Evolutionary conservation across 306 rosid species (phyloP), one percentile per base, ranked within the genome.

Genomic region (Rosa lucieae): DNA sequence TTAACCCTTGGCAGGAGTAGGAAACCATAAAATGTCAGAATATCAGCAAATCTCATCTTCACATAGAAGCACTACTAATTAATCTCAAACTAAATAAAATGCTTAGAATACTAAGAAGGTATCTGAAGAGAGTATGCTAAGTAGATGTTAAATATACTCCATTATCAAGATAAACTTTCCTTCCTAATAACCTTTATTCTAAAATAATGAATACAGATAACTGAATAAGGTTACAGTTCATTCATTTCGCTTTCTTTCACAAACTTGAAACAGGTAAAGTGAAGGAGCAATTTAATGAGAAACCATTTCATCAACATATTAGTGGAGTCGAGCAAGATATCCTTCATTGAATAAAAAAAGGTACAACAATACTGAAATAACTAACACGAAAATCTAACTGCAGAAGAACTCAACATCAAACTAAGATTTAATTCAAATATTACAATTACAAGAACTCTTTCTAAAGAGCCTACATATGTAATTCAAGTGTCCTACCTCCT

Each of bases 401-500:
- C 42, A 80, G 76, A 85, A 74, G 76, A 83, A 82, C 81, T 67
- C 76, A 26, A 80, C 88, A 83, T 78, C 80, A 77, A 85, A 87
- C 81, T 88, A 70, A 78, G 62, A 76, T 66, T 82, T 61, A 82
- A 84, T 73, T 81, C 84, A 81, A 42, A 88, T 73, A 81, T 79
- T 77, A 89, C 86, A 85, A 84, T 73, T 84, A 78, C 79, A 74
- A 81, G 73, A 84, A 79, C 69, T 63, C 55, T 61, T 76, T 69
- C 74, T 67, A 67, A 59, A 82, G 75, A 84, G 73, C 77, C 89
- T 85, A 88, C 84, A 79, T 44, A 47, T 29, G 68, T 52, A 53
- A 56, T 46, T 62, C 58, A 42, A 70, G 73, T 76, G 72, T 82
- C 89, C 91, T 87, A 88, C 86, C 77, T 82, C 76, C 91, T 84